These are phyloP conservation scores for Berkeleyomyces basicola DNA, from an alignment of 2,329 filamentous ascomycete genomes.

Conservation along the genomic window DNA sequence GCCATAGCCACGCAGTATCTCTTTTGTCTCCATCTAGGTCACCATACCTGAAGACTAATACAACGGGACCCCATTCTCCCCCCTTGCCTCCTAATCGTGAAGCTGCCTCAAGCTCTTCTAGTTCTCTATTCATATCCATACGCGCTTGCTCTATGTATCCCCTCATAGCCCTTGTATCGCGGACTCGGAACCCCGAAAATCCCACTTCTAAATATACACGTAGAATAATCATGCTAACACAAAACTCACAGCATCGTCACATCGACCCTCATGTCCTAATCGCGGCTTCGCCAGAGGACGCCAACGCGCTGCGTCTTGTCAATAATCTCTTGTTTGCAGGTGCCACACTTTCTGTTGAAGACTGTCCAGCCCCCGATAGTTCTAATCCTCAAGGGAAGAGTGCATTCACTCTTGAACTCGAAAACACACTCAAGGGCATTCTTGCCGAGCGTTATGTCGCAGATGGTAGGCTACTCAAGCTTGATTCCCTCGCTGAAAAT, in stretches of 20 bases:
- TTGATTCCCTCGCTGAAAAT: slow-evolving; percentile 64
- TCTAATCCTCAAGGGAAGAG: slow-evolving; percentile 23
- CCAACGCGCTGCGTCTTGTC: slow-evolving; percentile 47
- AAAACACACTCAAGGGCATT: slow-evolving; percentile 51
- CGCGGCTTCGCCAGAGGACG: slow-evolving; percentile 46
- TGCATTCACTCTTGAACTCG: slow-evolving; percentile 40
- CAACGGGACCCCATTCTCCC: slow-evolving; percentile 7
- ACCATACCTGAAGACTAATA: slow-evolving; percentile 6
- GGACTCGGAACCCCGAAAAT: neutral
- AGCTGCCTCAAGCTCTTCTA: neutral
- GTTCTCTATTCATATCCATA: neutral
- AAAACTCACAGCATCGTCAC: slow-evolving; percentile 44
- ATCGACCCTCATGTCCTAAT: slow-evolving; percentile 55
- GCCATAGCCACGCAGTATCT: slow-evolving; percentile 14
- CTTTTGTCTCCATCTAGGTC: slow-evolving; percentile 9
- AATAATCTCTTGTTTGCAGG: slow-evolving; percentile 56
- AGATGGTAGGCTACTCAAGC: slow-evolving; percentile 58
- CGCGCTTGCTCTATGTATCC: too few species aligned
- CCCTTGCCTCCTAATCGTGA: neutral
- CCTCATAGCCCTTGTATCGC: too few species aligned
- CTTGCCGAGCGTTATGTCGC: slow-evolving; percentile 59
- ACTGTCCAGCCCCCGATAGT: neutral
- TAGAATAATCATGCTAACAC: slow-evolving; percentile 45
- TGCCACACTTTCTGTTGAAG: slow-evolving; percentile 29
- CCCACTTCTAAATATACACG: neutral